Evolutionary conservation across 345 rosid genomes (phyloP).

Genomic region (Acer yangbiense): DNA sequence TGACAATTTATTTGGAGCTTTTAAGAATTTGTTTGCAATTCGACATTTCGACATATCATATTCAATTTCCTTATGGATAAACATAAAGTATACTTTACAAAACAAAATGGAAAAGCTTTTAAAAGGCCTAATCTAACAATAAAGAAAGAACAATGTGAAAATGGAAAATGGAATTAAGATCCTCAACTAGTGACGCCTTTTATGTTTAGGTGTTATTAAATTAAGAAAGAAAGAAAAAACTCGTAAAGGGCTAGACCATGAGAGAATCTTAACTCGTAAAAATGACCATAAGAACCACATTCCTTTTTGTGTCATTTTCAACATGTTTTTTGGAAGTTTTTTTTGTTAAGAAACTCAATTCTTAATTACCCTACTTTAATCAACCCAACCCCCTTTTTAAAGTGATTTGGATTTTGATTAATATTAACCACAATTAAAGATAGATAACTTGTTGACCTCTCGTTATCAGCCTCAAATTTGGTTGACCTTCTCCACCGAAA

Average conservation of each 20-base stretch:
- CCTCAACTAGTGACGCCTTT: no score
- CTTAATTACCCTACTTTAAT: neutral
- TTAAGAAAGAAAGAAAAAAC: no score
- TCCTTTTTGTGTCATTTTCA: neutral
- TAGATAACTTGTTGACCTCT: neutral
- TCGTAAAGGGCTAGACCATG: no score
- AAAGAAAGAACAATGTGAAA: no score
- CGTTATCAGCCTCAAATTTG: neutral
- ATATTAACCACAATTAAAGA: neutral
- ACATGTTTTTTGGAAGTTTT: no score
- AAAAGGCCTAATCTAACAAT: neutral
- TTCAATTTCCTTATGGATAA: neutral
- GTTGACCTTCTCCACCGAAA: constrained; percentile 12
- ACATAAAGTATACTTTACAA: neutral
- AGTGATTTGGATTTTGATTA: neutral
- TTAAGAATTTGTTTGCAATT: neutral
- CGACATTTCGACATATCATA: neutral
- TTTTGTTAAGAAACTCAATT: neutral
- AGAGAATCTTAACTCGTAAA: no score
- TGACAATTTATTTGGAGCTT: neutral
- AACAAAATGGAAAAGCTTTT: neutral
- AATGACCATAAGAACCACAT: neutral
- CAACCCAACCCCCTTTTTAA: neutral
- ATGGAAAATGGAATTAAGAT: no score
- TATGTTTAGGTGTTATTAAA: no score